Evolutionary conservation across 176 grass and related monocot species (phyloP), one percentile per base, ranked within the genome.

Genomic region (Oryza australiensis): DNA sequence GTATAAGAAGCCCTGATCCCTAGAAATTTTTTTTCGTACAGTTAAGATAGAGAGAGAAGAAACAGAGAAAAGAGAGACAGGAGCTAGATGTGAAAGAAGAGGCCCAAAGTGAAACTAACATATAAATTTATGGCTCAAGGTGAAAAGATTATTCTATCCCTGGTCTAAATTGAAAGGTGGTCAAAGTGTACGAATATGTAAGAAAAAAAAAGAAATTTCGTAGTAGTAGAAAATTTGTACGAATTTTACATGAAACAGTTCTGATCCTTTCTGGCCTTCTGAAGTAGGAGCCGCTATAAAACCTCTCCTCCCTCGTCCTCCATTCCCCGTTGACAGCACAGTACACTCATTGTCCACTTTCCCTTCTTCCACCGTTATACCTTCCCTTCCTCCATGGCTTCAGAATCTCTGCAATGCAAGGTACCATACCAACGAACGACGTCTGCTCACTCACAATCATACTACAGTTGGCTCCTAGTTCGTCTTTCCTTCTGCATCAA

Each of bases 331-430:
- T 55, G 6, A 78, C 60, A 27, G 60, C 29, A 68, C 43, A 20
- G 13, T 62, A 18, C 64, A 63, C 14, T 22, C 68, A 9, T 7
- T 16, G 29, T 12, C 18, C 32, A 75, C 72, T 55, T 83, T 27
- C 81, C 81, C 71, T 73, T 62, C 30, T 20, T 66, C 76, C 8
- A 35, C 43, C 18, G 22, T 22, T 24, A 32, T 18, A 38, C 70
- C 35, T n/a, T 35, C 9, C 23, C 60, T 18, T 48, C 70, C 62
- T 23, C 60, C 67, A 76, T 83, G 81, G 81, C 62, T 12, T 67
- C 81, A 75, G 81, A 75, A 55, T 65, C 81, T 75, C 72, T 68
- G 9, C 42, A 83, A 29, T 83, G 72, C 81, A 83, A 83, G 81
- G 81, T 83, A 75, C 59, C 26, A 55, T 83, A 75, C 59, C 26